Conservation (phyloP, 148 eudicot species). For the Amaranthus palmeri region DNA sequence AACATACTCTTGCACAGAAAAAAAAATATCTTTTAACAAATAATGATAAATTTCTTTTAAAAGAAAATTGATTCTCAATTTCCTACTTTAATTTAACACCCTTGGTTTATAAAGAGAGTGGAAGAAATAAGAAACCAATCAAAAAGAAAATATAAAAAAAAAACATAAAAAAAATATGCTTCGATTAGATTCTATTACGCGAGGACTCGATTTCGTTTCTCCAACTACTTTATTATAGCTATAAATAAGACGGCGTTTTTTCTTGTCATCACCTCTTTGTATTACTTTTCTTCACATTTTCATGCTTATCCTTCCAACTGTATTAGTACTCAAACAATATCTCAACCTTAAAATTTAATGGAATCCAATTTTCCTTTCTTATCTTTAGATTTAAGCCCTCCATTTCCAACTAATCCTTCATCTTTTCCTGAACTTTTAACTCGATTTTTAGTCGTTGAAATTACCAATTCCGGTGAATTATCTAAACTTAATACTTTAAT, state of each 20-base stretch:
- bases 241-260: slow-evolving; percentile 8
- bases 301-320: slow-evolving; percentile 9
- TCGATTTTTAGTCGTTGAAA: slow-evolving; percentile 22
- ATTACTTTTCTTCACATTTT: no score
- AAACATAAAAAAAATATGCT: not conserved
- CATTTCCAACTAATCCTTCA: slow-evolving; percentile 20
- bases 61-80: not conserved
- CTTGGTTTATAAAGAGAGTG: slow-evolving; percentile 1
- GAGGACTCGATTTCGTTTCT: slow-evolving; percentile 36
- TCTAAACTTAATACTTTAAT: slow-evolving; percentile 34
- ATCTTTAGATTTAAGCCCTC: slow-evolving; percentile 34
- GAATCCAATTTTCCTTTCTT: slow-evolving; percentile 26
- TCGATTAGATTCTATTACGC: slow-evolving; percentile 33
- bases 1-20: no score
- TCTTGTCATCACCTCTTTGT: not conserved
- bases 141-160: not conserved
- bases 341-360: slow-evolving; percentile 17
- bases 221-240: not conserved
- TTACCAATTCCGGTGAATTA: slow-evolving; percentile 19
- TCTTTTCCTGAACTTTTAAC: slow-evolving; percentile 23
- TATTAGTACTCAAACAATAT: not conserved
- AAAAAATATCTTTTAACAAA: no score
- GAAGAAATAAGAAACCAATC: not conserved
- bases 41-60: no score
- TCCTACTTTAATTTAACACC: slow-evolving; percentile 17